Evolutionary conservation across 306 rosid species (phyloP), one percentile per base, ranked within the genome.

Genomic region (Amphicarpaea edgeworthii): DNA sequence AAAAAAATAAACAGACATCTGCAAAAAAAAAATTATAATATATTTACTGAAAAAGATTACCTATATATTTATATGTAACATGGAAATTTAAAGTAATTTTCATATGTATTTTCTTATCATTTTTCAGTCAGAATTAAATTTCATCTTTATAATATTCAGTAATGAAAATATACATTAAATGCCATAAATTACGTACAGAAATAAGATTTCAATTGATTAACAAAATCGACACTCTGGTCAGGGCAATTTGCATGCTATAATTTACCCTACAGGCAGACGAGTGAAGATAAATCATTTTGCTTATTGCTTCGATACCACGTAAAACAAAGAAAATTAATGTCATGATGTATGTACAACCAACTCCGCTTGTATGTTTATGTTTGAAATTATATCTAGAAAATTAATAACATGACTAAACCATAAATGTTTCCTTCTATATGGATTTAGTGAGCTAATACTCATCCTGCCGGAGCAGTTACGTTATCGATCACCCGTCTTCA

Each of bases 251-350:
- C 32, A 17, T 53, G 53, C 63, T 38, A 24, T 59, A 26, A 43
- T 43, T 43, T 58, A 40, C 77, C 23, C 12, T 23, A 8, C 55
- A 23, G 43, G 34, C 3, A 10, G 5, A 43, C 5, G 28, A 53
- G 8, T 59, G 20, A 28, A 43, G 59, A 59, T 42, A 51, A 49
- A 63, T 63, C 5, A 63, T 75, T 37, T 21, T 76, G 72, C 20
- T 51, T 4, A 51, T 49, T 76, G 80, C 73, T 64, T 75, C 65
- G 3, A 11, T 64, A 50, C 32, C 43, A 63, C 42, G 79, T 63
- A 75, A 49, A 47, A 42, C 23, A 46, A 20, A 63, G 43, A 23
- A 51, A 15, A 23, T 50, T 47, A 49, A 8, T 7, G 53, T 40
- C 21, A 40, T 24, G 8, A 7, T 38, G 20, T 32, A 7, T 38